phyloP scores from a whole-genome alignment of 495 filamentous ascomycete genomes.

The Neurospora sp. region DNA sequence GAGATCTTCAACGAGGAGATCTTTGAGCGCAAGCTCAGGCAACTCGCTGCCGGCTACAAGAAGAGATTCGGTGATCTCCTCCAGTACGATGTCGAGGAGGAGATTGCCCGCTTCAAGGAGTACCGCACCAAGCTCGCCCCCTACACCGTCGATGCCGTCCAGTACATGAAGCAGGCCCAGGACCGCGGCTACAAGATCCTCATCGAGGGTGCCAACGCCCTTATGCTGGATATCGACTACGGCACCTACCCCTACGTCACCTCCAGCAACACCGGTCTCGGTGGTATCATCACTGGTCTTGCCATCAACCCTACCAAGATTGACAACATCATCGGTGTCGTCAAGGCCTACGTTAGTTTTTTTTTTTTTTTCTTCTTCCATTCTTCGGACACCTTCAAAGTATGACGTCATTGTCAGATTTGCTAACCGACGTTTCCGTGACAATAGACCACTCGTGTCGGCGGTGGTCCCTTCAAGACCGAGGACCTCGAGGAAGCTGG shows the following conservation, averaged over 20 bases:
- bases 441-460: slow-evolving; percentile 53
- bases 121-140: slow-evolving; percentile 58
- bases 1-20: slow-evolving; percentile 60
- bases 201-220: slow-evolving; percentile 83
- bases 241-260: slow-evolving; percentile 83
- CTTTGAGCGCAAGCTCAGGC: slow-evolving; percentile 65
- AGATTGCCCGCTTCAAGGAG: slow-evolving; percentile 54
- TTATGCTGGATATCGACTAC: slow-evolving; percentile 43
- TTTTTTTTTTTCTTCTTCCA: neutral
- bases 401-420: neutral
- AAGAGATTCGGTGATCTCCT: slow-evolving; percentile 65
- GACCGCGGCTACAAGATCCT: slow-evolving; percentile 55
- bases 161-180: slow-evolving; percentile 46
- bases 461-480: slow-evolving; percentile 75
- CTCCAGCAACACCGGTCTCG: slow-evolving; percentile 63
- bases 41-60: slow-evolving; percentile 55
- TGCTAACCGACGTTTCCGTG: neutral
- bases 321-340: slow-evolving; percentile 63
- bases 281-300: slow-evolving; percentile 68
- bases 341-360: slow-evolving; percentile 55
- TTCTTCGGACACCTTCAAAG: neutral
- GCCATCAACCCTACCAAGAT: slow-evolving; percentile 44
- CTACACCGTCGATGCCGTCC: slow-evolving; percentile 60
- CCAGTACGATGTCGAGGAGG: slow-evolving; percentile 69
- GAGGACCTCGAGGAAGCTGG: slow-evolving; percentile 56